Percentiles rank a stretch among this genome's conserved stretches.
Evolutionary conservation across 768 basidiomycete species (phyloP).

Genomic region (Boletus barrowsii): DNA sequence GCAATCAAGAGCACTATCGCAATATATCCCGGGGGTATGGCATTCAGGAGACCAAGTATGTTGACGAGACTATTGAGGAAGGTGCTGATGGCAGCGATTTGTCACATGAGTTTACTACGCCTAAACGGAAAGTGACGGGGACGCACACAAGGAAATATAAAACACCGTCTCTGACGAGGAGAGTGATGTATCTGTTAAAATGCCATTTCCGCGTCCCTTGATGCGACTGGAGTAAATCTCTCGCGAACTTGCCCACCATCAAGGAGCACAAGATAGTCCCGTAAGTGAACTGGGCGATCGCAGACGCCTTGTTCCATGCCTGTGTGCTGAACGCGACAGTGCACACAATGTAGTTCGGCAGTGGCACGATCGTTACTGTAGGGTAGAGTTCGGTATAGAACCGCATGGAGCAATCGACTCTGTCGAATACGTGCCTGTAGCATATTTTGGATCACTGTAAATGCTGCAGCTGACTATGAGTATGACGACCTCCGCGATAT

Average conservation of each 20-base stretch:
- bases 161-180: neutral
- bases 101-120: no score
- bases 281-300: neutral
- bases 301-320: neutral
- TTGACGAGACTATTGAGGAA: neutral
- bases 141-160: neutral
- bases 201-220: neutral
- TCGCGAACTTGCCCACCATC: neutral
- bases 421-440: neutral
- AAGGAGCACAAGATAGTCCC: neutral
- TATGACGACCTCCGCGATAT: no score
- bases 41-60: neutral
- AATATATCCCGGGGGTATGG: neutral
- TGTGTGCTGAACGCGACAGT: neutral
- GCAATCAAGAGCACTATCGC: neutral
- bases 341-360: neutral
- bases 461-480: no score
- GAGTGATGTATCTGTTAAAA: neutral
- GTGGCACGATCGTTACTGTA: neutral
- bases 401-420: no score
- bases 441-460: no score
- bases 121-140: neutral
- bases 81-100: neutral
- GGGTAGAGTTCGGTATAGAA: no score
- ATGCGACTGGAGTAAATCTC: neutral